phyloP scores from a whole-genome alignment of 73 alveolate genomes.

The Paramecium primaurelia region DNA sequence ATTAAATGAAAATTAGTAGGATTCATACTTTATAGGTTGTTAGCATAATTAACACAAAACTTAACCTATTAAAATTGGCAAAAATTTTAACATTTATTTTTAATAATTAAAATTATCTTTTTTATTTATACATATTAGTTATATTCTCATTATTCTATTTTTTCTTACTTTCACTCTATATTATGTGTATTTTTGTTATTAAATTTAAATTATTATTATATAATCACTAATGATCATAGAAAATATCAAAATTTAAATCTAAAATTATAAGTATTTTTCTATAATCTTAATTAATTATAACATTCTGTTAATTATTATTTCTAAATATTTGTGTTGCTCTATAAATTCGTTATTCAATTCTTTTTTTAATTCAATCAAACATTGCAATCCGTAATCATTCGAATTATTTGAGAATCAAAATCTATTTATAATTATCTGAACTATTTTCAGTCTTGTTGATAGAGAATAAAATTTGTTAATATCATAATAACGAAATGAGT shows the following conservation, averaged over 20 bases:
- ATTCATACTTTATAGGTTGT: background rate
- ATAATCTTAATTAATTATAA: background rate
- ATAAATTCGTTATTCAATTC: too few species aligned
- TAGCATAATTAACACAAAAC: background rate
- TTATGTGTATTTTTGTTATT: background rate
- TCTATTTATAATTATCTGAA: too few species aligned
- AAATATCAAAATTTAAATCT: background rate
- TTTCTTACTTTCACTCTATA: background rate
- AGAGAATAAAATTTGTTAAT: too few species aligned
- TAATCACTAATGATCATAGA: too few species aligned
- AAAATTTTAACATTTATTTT: background rate
- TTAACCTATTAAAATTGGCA: background rate
- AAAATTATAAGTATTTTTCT: background rate
- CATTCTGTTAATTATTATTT: too few species aligned
- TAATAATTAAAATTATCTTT: background rate
- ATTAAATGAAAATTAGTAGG: background rate
- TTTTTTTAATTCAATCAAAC: too few species aligned
- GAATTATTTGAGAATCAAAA: too few species aligned
- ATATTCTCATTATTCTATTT: background rate
- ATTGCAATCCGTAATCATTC: too few species aligned
- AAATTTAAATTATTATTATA: background rate
- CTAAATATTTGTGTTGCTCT: too few species aligned
- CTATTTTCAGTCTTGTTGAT: too few species aligned
- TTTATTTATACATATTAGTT: background rate
- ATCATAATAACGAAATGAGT: too few species aligned